Evolutionary conservation across 2,329 filamentous ascomycete species (phyloP).

Genomic region (Pseudofabraea citricarpa): DNA sequence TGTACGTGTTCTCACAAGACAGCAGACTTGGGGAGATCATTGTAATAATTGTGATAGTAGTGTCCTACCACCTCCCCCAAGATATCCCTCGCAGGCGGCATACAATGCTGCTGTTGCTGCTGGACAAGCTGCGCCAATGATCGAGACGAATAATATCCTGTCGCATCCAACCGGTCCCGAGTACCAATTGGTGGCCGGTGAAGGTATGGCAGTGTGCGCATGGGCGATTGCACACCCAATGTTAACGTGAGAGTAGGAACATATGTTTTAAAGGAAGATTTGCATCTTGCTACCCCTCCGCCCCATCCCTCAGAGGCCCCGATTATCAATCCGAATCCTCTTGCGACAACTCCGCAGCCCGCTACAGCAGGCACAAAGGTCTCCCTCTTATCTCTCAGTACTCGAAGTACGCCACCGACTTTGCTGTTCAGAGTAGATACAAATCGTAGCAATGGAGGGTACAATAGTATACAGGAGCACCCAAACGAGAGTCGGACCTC

Average conservation of each 20-base stretch:
- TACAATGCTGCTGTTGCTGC: slow-evolving; percentile 69
- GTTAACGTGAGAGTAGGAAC: slow-evolving; percentile 56
- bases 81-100: slow-evolving; percentile 71
- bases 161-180: slow-evolving; percentile 76
- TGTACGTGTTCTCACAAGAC: too few relatives aligned
- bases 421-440: slow-evolving; percentile 51
- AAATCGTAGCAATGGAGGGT: slow-evolving; percentile 41
- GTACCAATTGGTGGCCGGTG: slow-evolving; percentile 86
- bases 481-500: slow-evolving; percentile 57
- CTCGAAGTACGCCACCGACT: slow-evolving; percentile 34
- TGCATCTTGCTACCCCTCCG: slow-evolving; percentile 88
- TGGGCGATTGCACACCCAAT: too few relatives aligned
- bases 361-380: slow-evolving; percentile 81
- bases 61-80: slow-evolving; percentile 78
- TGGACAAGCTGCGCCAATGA: slow-evolving; percentile 65
- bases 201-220: too few relatives aligned
- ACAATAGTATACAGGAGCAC: slow-evolving; percentile 54
- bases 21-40: too few relatives aligned
- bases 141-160: slow-evolving; percentile 92
- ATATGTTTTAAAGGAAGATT: slow-evolving; percentile 84
- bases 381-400: slow-evolving; percentile 54
- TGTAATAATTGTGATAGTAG: too few relatives aligned
- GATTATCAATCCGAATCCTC: slow-evolving; percentile 80
- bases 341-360: slow-evolving; percentile 80
- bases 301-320: slow-evolving; percentile 93